These are phyloP conservation scores for Gastrolobium bilobum DNA, from an alignment of 306 rosid genomes.

Conservation along the genomic window DNA sequence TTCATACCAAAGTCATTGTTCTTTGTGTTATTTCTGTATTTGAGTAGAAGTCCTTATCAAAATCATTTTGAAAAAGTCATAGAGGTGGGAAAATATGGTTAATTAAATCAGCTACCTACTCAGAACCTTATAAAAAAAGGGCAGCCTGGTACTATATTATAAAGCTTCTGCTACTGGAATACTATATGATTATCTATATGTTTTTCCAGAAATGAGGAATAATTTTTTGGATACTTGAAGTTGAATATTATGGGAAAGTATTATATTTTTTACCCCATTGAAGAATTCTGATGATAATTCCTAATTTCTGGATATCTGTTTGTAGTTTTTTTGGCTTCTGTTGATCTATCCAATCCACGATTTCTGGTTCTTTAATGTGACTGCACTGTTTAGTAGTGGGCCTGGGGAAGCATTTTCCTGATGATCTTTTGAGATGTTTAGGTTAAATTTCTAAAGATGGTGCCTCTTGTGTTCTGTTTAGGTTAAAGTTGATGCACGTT, in stretches of 20 bases:
- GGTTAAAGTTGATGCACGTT: not conserved
- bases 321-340: conserved; percentile 18
- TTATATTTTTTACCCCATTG: not conserved
- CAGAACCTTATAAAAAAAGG: conserved; percentile 2
- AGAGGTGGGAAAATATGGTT: conserved; percentile 22
- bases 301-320: conserved; percentile 7
- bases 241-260: conserved; percentile 26
- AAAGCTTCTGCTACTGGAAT: not conserved
- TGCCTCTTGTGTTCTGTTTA: conserved; percentile 2
- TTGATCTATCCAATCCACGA: conserved; percentile 11
- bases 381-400: not conserved
- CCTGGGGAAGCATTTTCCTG: not conserved
- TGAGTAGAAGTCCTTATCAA: too few species aligned
- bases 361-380: conserved; percentile 2
- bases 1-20: too few species aligned
- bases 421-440: not conserved
- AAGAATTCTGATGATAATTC: not conserved
- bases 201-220: conserved; percentile 2
- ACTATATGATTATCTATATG: not conserved
- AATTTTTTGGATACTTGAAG: not conserved
- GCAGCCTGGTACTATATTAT: conserved; percentile 5
- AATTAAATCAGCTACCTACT: conserved; percentile 10
- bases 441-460: conserved; percentile 15
- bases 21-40: too few species aligned
- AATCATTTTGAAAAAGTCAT: not conserved